Conservation (phyloP, 2,329 filamentous ascomycete species). For the Diaporthe vaccinii region DNA sequence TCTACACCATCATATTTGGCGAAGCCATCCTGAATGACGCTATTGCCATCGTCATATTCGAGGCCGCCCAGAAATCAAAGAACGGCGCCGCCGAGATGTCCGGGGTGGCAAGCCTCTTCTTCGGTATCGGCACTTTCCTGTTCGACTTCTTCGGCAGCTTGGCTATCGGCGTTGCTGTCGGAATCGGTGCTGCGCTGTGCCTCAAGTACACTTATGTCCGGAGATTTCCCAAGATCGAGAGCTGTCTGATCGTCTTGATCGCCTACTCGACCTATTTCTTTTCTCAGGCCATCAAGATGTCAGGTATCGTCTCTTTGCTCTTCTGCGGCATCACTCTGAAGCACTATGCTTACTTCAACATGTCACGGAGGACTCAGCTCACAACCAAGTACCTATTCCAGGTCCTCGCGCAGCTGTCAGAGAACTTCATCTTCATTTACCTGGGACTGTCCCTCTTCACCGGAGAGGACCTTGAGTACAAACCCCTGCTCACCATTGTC, state of each 20-base stretch:
- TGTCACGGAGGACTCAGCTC: constrained; percentile 96
- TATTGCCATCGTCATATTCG: constrained; percentile 97
- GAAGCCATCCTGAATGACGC: constrained; percentile 99
- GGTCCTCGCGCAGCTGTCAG: constrained; percentile 91
- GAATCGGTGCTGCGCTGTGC: constrained; percentile 86
- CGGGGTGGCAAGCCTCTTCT: constrained; percentile 86
- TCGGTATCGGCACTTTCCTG: constrained; percentile 94
- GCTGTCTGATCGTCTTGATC: constrained; percentile 91
- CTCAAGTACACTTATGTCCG: constrained; percentile 96
- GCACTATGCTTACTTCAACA: constrained; percentile 99
- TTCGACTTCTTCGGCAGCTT: constrained; percentile 96
- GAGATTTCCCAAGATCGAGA: constrained; percentile 95
- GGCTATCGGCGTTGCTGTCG: constrained; percentile 88
- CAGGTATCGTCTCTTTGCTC: constrained; percentile 94
- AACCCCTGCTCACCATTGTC: constrained; percentile 94
- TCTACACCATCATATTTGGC: constrained; percentile 98
- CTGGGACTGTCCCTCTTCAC: constrained; percentile 95
- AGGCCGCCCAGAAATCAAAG: constrained; percentile 94
- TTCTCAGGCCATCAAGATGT: constrained; percentile 95
- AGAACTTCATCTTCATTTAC: constrained; percentile 99
- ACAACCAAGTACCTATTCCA: constrained; percentile 99
- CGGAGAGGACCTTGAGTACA: constrained; percentile 87
- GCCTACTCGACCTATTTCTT: constrained; percentile 98
- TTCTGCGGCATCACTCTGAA: constrained; percentile 99
- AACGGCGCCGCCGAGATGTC: constrained; percentile 79